Base-by-base conservation (phyloP, 2,329 filamentous ascomycete genomes). In the Aureobasidium uvarum region DNA sequence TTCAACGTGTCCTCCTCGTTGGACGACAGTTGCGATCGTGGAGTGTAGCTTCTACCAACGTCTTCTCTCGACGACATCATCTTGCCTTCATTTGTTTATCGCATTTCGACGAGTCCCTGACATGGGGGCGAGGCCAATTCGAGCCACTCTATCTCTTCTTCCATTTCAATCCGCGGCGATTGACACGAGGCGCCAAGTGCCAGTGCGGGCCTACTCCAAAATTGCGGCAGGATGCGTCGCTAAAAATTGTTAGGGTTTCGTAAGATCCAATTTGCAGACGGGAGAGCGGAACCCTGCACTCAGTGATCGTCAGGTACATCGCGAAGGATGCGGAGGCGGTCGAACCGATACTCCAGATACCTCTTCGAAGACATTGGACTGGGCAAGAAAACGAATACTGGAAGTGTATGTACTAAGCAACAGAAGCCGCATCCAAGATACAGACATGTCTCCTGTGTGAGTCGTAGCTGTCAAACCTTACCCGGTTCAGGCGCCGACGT, bases 231-330 rank as follows among this genome's bases (percentile, higher is more conserved):
- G 46, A 23, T 52, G 46, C 45, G 43, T 52, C 59, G 59, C 59
- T 62, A 51, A 62, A 62, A 52, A 31, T 39, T 36, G 31, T 62
- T 51, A 52, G 59, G 59, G 41, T 60, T 60, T 48, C 43, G 41
- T 48, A 25, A 48, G 28, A 23, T 38, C 25, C 48, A 51, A 54
- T 38, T 23, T 54, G n/a, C 18, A 33, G 13, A 25, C 43, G 28
- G 41, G 25, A 46, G 2, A 13, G 11, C 38, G 39, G 46, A 36
- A 41, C 45, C 46, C 46, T 62, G 59, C 59, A 33, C 59, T 36
- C 25, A 60, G 16, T 52, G 59, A 62, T 62, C 59, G 59, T 23
- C 59, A 62, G 59, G 59, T 20, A 62, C 59, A 62, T 33, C 41
- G 13, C 16, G 55, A 25, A 31, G 25, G 14, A 7, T 56, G 23